Percentiles rank a stretch among this genome's conserved stretches.
Conservation (phyloP, 306 rosid genomes). For the Spatholobus suberectus region DNA sequence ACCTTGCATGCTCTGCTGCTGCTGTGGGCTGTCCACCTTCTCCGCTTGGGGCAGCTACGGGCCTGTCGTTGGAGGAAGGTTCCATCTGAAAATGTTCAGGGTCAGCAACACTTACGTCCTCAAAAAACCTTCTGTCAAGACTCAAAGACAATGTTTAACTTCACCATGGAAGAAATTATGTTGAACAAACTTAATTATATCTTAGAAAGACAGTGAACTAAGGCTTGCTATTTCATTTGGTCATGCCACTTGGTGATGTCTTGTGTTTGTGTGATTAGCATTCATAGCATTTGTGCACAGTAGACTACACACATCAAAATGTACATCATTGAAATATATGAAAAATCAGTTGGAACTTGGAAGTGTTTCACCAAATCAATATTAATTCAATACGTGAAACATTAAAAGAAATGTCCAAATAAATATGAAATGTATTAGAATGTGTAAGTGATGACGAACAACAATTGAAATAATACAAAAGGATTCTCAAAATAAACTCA, state of each 20-base stretch:
- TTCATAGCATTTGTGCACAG: not conserved
- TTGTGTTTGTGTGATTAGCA: not conserved
- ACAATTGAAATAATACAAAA: not conserved
- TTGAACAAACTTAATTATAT: not conserved
- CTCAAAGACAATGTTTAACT: not conserved
- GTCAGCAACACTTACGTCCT: not conserved
- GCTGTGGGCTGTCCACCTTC: not conserved
- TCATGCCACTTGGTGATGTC: conserved; percentile 14
- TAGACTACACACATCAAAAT: conserved; percentile 22
- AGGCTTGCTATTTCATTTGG: not conserved
- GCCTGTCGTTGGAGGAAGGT: not conserved
- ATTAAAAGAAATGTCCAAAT: not conserved
- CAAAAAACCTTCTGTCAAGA: not conserved
- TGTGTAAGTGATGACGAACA: not conserved
- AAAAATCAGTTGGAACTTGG: not conserved
- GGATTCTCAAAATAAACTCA: not conserved
- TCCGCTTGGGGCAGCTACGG: not conserved
- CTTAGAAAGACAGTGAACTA: not conserved
- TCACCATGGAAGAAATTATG: not conserved
- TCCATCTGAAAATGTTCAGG: not conserved
- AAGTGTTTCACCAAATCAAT: not conserved
- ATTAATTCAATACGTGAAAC: not conserved
- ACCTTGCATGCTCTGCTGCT: not conserved
- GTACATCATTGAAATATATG: conserved; percentile 4
- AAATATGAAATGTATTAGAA: not conserved